Evolutionary conservation across 257 asterid species (phyloP).

Genomic region (Fraxinus excelsior): DNA sequence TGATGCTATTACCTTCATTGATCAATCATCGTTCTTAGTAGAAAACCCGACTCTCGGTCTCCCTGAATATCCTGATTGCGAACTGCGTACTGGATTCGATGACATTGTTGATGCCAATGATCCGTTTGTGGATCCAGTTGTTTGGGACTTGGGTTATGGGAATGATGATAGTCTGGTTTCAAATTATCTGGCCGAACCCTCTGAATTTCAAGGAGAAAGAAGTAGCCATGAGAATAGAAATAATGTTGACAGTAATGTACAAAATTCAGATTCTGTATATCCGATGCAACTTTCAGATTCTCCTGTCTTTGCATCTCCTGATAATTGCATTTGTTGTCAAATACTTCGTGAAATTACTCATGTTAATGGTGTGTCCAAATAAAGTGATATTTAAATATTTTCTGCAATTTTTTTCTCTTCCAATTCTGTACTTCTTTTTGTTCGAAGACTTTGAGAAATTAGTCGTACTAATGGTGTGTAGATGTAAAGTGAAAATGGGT

Average conservation of each 20-base stretch:
- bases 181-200: conserved; percentile 10
- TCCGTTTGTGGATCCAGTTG: conserved; percentile 37
- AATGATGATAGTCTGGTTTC: conserved; percentile 9
- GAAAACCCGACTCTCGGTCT: conserved; percentile 27
- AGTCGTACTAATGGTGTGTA: no score
- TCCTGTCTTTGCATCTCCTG: conserved; percentile 31
- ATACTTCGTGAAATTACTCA: conserved; percentile 71
- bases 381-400: neutral
- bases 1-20: conserved; percentile 6
- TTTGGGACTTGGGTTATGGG: conserved; percentile 38
- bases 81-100: conserved; percentile 5
- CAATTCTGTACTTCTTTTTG: no score
- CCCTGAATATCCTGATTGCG: neutral
- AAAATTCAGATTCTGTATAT: conserved; percentile 25
- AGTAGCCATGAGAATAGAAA: conserved; percentile 6
- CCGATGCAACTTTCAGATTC: conserved; percentile 27
- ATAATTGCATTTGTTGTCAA: conserved; percentile 56
- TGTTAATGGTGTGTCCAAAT: conserved; percentile 42
- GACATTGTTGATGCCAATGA: conserved; percentile 29
- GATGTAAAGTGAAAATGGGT: no score
- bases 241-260: neutral
- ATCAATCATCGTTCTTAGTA: conserved; percentile 21
- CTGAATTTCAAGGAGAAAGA: conserved; percentile 24
- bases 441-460: no score
- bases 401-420: neutral